These are phyloP conservation scores for Pharus latifolius DNA, from an alignment of 176 grass and related monocot genomes.

Conservation along the genomic window DNA sequence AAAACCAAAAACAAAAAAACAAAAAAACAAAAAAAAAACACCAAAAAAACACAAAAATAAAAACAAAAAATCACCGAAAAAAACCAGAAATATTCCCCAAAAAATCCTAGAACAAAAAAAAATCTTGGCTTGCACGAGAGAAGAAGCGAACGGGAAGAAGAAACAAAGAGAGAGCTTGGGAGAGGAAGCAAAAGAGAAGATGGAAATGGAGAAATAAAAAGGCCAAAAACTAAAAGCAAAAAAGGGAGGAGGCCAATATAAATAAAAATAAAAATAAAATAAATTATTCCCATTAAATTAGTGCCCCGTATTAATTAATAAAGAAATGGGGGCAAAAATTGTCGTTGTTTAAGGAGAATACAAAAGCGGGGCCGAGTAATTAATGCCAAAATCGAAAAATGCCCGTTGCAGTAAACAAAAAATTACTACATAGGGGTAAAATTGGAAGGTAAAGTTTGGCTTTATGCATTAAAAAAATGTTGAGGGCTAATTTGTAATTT, in stretches of 20 bases:
- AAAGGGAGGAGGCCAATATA: conserved; percentile 35
- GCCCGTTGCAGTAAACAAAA: not conserved
- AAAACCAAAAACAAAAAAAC: not conserved
- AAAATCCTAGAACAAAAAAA: conserved; percentile 18
- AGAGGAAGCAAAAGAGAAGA: conserved; percentile 3
- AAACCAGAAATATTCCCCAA: not conserved
- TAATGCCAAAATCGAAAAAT: conserved; percentile 30
- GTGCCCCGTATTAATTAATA: not conserved
- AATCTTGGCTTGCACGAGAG: not conserved
- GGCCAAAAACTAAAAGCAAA: conserved; percentile 62
- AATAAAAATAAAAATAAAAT: conserved; percentile 27
- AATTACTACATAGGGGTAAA: conserved; percentile 15
- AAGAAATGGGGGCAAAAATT: conserved; percentile 30
- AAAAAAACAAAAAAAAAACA: not conserved
- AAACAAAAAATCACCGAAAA: conserved; percentile 15
- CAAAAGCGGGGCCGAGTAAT: conserved; percentile 18
- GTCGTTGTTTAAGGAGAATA: conserved; percentile 21
- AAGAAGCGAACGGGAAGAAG: conserved; percentile 7
- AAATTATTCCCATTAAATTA: conserved; percentile 39
- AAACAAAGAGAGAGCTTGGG: not conserved
- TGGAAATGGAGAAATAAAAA: conserved; percentile 66
- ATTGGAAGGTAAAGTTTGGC: not conserved
- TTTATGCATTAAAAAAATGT: not conserved
- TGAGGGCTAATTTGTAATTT: not conserved
- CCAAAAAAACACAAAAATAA: conserved; percentile 15